Percentiles rank a stretch among this genome's conserved stretches.
Evolutionary conservation across 768 basidiomycete species (phyloP).

Genomic region (Hericium rajendrae): DNA sequence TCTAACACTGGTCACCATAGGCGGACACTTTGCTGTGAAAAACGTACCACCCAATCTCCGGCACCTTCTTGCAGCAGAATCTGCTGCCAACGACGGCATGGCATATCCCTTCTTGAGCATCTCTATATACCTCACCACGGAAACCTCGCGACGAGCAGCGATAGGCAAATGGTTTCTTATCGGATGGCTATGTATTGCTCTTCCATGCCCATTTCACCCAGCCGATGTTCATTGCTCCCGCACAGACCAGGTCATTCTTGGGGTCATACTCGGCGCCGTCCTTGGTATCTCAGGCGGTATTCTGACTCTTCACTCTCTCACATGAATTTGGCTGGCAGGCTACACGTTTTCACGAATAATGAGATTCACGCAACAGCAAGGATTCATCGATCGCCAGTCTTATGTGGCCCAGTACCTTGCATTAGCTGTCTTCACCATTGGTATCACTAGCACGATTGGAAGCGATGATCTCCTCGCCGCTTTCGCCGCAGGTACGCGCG

Average conservation of each 20-base stretch:
- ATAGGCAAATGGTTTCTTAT: slow-evolving; percentile 80
- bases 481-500: slow-evolving; percentile 63
- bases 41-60: slow-evolving; percentile 72
- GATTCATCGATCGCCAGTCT: slow-evolving; percentile 71
- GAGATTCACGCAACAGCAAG: slow-evolving; percentile 52
- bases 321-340: slow-evolving; percentile 29
- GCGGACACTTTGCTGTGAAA: slow-evolving; percentile 58
- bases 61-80: slow-evolving; percentile 77
- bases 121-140: slow-evolving; percentile 76
- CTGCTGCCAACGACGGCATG: slow-evolving; percentile 91
- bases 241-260: slow-evolving; percentile 74
- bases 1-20: slow-evolving; percentile 22
- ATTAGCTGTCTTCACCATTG: slow-evolving; percentile 63
- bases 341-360: slow-evolving; percentile 62
- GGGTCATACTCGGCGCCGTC: slow-evolving; percentile 56
- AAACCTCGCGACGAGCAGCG: slow-evolving; percentile 50
- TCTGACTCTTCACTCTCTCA: neutral
- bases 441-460: slow-evolving; percentile 72
- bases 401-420: slow-evolving; percentile 81
- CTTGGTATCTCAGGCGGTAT: slow-evolving; percentile 22
- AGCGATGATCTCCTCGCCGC: slow-evolving; percentile 85
- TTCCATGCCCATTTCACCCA: neutral
- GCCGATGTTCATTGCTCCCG: neutral
- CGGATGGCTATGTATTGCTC: slow-evolving; percentile 59
- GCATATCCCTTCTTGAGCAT: slow-evolving; percentile 89